A percentile compares a stretch with the other conserved stretches of the same genome.
Conservation (phyloP, 1,284 basidiomycete species). For the Cutaneotrichosporon sp. region DNA sequence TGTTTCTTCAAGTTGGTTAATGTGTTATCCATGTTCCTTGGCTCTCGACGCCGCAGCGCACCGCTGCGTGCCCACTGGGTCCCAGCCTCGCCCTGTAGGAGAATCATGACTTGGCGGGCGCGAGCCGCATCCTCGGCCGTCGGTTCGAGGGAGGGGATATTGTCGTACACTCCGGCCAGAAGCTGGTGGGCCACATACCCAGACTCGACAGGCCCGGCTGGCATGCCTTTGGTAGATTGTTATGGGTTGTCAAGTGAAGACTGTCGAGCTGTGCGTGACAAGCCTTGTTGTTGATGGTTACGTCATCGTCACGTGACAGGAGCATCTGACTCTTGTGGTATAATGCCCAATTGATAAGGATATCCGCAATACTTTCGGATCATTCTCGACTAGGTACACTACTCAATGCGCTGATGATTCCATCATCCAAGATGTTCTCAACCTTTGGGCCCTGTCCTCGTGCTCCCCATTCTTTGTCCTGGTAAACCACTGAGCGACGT, state of each 20-base stretch:
- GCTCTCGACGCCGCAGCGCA: background rate
- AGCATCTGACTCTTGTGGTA: too few species aligned
- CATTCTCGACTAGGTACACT: too few species aligned
- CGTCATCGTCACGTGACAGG: background rate
- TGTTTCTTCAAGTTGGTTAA: background rate
- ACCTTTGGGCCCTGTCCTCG: too few species aligned
- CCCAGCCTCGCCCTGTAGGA: background rate
- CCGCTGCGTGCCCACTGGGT: background rate
- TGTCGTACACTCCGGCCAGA: constrained; percentile 2
- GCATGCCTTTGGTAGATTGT: background rate
- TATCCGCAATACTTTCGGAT: too few species aligned
- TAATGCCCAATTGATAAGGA: too few species aligned
- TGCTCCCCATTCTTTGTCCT: too few species aligned
- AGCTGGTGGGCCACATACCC: constrained; percentile 24
- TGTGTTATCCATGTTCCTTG: background rate
- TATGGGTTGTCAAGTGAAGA: background rate
- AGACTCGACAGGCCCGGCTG: constrained; percentile 1
- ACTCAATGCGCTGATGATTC: too few species aligned
- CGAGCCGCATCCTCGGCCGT: background rate
- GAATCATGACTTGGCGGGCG: background rate
- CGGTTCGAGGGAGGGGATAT: constrained; percentile 5
- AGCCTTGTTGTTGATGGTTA: background rate
- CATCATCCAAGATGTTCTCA: too few species aligned
- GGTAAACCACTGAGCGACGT: too few species aligned
- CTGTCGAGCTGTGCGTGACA: background rate